A percentile compares a stretch with the other conserved stretches of the same genome.
phyloP scores from a whole-genome alignment of 2,329 filamentous ascomycete species.

The Fusarium sp. region DNA sequence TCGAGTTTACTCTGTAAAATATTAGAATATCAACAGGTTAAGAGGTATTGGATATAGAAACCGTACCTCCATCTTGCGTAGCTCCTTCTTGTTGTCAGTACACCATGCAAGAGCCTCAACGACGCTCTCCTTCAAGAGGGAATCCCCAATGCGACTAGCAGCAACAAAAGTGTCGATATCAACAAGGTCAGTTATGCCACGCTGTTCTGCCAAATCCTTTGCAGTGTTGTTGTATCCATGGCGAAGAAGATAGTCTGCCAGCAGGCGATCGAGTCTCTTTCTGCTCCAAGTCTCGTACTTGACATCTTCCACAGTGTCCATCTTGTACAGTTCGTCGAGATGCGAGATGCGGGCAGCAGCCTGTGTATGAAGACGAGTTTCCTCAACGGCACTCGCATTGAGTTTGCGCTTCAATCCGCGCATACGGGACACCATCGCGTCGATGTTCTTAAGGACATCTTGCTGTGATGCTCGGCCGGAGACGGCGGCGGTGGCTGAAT shows the following conservation, averaged over 20 bases:
- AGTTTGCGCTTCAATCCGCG: conserved; percentile 91
- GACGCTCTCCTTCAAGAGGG: conserved; percentile 76
- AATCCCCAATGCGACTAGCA: conserved; percentile 81
- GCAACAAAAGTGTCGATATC: conserved; percentile 89
- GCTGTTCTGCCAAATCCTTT: conserved; percentile 76
- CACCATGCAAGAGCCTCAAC: conserved; percentile 90
- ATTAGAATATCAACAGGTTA: neutral
- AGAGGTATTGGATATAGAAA: neutral
- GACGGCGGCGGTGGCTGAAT: conserved; percentile 74
- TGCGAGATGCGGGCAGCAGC: conserved; percentile 82
- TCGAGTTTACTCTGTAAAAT: conserved; percentile 80
- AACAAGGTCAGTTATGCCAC: conserved; percentile 82
- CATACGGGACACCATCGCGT: conserved; percentile 87
- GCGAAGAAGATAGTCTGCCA: conserved; percentile 93
- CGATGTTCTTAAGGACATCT: conserved; percentile 82
- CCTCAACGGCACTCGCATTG: conserved; percentile 79
- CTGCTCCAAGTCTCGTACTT: conserved; percentile 94
- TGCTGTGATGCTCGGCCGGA: conserved; percentile 70
- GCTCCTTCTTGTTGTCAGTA: conserved; percentile 88
- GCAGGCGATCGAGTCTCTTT: conserved; percentile 80
- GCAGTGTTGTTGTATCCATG: conserved; percentile 86
- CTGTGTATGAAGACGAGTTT: conserved; percentile 79
- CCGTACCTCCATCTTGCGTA: conserved; percentile 85
- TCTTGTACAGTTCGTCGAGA: conserved; percentile 81
- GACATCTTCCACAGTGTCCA: conserved; percentile 86